Conservation (phyloP, 495 filamentous ascomycete genomes). For the Staphylotrichum tortipilum region DNA sequence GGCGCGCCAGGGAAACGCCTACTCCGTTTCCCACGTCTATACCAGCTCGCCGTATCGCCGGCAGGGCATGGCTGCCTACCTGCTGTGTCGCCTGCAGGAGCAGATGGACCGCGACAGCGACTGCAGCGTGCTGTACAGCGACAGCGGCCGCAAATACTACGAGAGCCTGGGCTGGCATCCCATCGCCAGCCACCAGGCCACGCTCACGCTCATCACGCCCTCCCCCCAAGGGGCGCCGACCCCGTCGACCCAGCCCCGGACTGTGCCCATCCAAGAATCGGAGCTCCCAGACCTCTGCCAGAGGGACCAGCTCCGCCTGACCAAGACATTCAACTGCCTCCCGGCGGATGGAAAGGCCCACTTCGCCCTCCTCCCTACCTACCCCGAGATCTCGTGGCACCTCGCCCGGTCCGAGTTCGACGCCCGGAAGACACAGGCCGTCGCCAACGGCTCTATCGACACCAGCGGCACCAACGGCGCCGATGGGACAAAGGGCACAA, state of each 20-base stretch:
- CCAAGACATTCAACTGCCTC: conserved; percentile 16
- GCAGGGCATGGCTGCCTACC: conserved; percentile 65
- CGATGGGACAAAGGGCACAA: no score
- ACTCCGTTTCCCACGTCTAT: conserved; percentile 79
- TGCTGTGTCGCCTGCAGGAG: conserved; percentile 35
- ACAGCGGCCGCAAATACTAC: conserved; percentile 85
- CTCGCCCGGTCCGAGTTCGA: conserved; percentile 75
- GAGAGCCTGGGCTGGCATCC: conserved; percentile 66
- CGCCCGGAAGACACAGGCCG: conserved; percentile 37
- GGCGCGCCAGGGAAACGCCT: conserved; percentile 56
- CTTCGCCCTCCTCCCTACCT: conserved; percentile 64
- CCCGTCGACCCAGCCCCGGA: no score
- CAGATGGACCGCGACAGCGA: conserved; percentile 39
- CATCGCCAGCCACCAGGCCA: conserved; percentile 60
- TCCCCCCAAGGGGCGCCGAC: conserved; percentile 3
- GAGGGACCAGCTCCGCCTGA: conserved; percentile 43
- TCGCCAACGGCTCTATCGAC: no score
- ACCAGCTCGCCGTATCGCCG: conserved; percentile 60
- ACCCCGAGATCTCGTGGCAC: conserved; percentile 69
- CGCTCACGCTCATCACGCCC: conserved; percentile 39
- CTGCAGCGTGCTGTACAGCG: conserved; percentile 73
- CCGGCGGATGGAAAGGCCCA: conserved; percentile 28
- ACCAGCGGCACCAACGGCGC: no score
- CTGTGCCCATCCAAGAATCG: conserved; percentile 30
- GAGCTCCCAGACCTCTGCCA: conserved; percentile 49